Conservation (phyloP, 169 alveolate genomes). For the Cryptosporidium tyzzeri region DNA sequence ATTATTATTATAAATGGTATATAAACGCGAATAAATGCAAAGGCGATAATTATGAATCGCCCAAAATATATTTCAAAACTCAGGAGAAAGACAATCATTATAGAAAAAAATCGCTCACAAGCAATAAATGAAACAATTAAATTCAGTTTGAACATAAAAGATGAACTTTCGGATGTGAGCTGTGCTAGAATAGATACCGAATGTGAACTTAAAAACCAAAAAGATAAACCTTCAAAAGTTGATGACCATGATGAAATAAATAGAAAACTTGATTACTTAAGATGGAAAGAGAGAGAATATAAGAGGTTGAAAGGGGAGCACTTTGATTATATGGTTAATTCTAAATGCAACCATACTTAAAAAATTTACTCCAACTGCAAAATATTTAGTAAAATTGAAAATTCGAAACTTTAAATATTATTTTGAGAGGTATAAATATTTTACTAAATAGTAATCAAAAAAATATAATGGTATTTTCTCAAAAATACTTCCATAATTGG, state of each 20-base stretch:
- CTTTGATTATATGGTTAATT: neutral
- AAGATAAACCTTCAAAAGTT: neutral
- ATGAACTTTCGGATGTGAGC: neutral
- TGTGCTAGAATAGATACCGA: neutral
- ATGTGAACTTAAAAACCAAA: neutral
- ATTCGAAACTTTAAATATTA: too few species aligned
- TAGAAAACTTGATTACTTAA: neutral
- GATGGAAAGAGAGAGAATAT: conserved; percentile 32
- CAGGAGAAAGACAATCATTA: conserved; percentile 23
- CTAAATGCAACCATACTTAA: neutral
- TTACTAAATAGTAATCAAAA: too few species aligned
- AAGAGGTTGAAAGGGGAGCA: conserved; percentile 42
- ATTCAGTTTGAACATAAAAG: neutral
- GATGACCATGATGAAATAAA: neutral
- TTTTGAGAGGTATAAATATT: too few species aligned
- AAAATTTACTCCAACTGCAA: too few species aligned
- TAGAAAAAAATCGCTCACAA: conserved; percentile 13
- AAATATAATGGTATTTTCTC: too few species aligned
- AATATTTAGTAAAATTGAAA: too few species aligned
- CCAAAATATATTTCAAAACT: conserved; percentile 28
- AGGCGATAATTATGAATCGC: neutral
- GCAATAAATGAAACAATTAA: neutral
- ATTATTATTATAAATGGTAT: neutral
- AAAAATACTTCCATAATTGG: too few species aligned
- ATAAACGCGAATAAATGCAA: neutral